Evolutionary conservation across 2,329 filamentous ascomycete species (phyloP), one percentile per base, ranked within the genome.

Genomic region (Nothomitra cinnamomea): DNA sequence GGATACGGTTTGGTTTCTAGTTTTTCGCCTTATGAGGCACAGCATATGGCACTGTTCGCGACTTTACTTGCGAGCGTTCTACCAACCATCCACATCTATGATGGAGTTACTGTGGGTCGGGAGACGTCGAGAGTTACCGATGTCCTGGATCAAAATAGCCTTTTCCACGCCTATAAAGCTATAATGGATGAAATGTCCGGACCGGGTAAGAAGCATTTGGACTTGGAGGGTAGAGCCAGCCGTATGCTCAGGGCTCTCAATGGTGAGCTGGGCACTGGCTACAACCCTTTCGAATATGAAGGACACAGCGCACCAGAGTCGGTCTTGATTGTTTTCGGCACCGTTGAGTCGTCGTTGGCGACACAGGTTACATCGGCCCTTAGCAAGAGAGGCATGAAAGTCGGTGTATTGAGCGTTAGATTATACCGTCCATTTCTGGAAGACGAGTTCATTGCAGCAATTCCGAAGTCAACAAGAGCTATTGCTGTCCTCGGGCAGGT

Each of bases 381-480:
- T 48, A 78, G 85, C 28, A 76, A 78, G 58, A 77, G 83, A 58
- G 88, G 83, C 58, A 77, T 78, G 64, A 87, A 82, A 70, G 78
- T 95, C 57, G 92, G 92, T 61, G 84, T 90, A 40, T 75, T 98
- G 67, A 90, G 87, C 61, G 90, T 96, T 48, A 85, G 92, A 58
- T 77, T 98, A 54, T 98, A 96, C 74, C 81, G 90, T 43, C 92
- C 92, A 15, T 96, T 98, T 63, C 80, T 92, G 32, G 92, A 98
- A 70, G 88, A 95, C 65, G 85, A 87, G 52, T 96, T 98, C 75
- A 72, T 96, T 58, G 80, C 83, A 59, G 78, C 79, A 10, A 77
- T 98, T 25, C 88, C 92, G 35, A 73, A 79, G 60, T 85, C 85
- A 36, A 78, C 82, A 48, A 80, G 79, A 68, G 84, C 77, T 57